phyloP scores from a whole-genome alignment of 805 yeast genomes.

The Candida sanyiensis region DNA sequence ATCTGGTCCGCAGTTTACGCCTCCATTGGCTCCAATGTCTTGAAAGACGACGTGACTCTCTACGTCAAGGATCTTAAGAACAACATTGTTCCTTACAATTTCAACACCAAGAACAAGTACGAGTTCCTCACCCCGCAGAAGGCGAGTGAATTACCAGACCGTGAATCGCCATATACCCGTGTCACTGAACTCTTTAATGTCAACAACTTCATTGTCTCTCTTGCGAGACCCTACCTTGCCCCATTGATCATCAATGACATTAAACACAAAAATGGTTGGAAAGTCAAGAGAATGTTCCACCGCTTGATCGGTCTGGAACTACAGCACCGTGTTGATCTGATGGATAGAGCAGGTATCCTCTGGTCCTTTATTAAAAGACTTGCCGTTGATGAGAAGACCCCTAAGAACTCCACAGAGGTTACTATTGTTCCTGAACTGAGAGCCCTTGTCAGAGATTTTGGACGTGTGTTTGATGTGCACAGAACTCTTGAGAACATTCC shows the following conservation, averaged over 20 bases:
- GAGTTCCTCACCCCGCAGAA: conserved; percentile 41
- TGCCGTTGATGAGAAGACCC: conserved; percentile 83
- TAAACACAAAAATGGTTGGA: conserved; percentile 53
- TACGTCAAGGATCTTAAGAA: conserved; percentile 60
- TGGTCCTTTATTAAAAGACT: conserved; percentile 66
- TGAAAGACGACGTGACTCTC: conserved; percentile 48
- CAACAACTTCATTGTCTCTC: conserved; percentile 83
- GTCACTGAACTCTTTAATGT: conserved; percentile 91
- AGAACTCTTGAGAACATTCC: conserved; percentile 80
- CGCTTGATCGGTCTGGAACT: conserved; percentile 56
- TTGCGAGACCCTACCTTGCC: conserved; percentile 91
- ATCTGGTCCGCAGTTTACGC: conserved; percentile 90
- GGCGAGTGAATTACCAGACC: conserved; percentile 36
- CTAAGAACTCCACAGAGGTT: conserved; percentile 73
- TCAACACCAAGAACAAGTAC: conserved; percentile 30
- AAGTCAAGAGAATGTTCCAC: conserved; percentile 31
- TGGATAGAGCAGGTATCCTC: conserved; percentile 73
- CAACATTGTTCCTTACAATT: conserved; percentile 46
- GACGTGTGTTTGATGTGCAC: conserved; percentile 45
- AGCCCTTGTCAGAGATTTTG: conserved; percentile 38
- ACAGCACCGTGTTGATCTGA: conserved; percentile 74
- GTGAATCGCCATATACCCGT: conserved; percentile 75
- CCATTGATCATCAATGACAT: conserved; percentile 82
- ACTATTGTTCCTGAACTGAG: conserved; percentile 86
- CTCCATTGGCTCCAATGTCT: conserved; percentile 67